Evolutionary conservation across 2,329 filamentous ascomycete species (phyloP), one percentile per base, ranked within the genome.

Genomic region (Cylindrodendrum hubeiense): DNA sequence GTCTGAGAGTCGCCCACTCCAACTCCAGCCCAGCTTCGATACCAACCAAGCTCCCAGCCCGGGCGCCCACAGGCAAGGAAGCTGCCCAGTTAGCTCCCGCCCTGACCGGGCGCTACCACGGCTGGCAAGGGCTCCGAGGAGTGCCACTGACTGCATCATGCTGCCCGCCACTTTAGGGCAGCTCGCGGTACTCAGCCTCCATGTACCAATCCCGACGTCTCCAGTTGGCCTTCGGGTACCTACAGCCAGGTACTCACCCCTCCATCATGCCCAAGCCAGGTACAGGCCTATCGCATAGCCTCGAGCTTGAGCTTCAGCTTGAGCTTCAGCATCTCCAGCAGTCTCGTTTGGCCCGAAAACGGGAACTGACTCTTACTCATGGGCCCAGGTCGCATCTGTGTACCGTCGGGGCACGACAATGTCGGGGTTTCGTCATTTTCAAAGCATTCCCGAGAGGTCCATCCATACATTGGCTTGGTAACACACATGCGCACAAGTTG

Each of bases 371-470:
- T 44, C 26, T 21, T 39, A 6, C 28, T 15, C 17, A 28, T 21
- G 37, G 8, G 33, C 46, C 39, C 49, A 44, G 53, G 28, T 37
- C 24, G n/a, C 37, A 44, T 17, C n/a, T n/a, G 19, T 22, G 10
- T 2, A 19, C 13, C 9, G 17, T 22, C 26, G 15, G 41, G 49
- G 19, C 21, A 30, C n/a, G 4, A 41, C 15, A 41, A 19, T 26
- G 26, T 33, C 46, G 50, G 34, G 22, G 41, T 55, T 52, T 54
- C 44, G 53, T 28, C 17, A 17, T 43, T 22, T 49, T 54, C 33
- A 37, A n/a, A n/a, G 30, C 34, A 49, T 55, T 64, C 49, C 50
- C 55, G 55, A 58, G 37, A 47, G 50, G 37, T 54, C 60, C 19
- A 50, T 54, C 61, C 21, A 46, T 41, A 39, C 24, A 58, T 26